Evolutionary conservation across 306 rosid genomes (phyloP).

Genomic region (Rosa chinensis): DNA sequence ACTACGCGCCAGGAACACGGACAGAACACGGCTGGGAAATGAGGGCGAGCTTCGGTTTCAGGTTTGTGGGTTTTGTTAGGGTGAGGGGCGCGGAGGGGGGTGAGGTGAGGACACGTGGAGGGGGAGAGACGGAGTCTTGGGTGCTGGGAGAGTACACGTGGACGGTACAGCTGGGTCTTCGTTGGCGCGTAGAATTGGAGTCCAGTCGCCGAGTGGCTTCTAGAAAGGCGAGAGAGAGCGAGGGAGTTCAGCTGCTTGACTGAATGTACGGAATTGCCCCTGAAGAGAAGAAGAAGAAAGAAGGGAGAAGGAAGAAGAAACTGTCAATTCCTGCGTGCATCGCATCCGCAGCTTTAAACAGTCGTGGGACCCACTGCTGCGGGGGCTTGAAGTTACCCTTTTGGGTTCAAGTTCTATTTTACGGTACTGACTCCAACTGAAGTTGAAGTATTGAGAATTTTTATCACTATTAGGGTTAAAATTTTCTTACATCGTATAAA

Average conservation of each 20-base stretch:
- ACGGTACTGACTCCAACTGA: too few species aligned
- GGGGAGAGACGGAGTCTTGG: not conserved
- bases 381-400: not conserved
- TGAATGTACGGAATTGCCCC: conserved; percentile 27
- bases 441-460: too few species aligned
- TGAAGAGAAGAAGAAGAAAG: not conserved
- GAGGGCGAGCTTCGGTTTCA: not conserved
- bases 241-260: not conserved
- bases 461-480: too few species aligned
- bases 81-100: not conserved
- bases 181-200: conserved; percentile 39
- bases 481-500: too few species aligned
- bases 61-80: too few species aligned
- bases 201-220: conserved; percentile 8
- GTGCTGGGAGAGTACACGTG: not conserved
- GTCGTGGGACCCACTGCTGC: not conserved
- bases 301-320: not conserved
- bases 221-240: conserved; percentile 10
- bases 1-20: conserved; percentile 23
- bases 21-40: conserved; percentile 26
- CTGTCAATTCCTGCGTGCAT: not conserved
- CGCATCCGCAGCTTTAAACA: not conserved
- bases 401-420: too few species aligned
- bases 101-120: not conserved
- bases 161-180: conserved; percentile 37